Percentiles rank a stretch among this genome's conserved stretches.
phyloP scores from a whole-genome alignment of 176 grass and related monocot species.

The Musa schizocarpa region DNA sequence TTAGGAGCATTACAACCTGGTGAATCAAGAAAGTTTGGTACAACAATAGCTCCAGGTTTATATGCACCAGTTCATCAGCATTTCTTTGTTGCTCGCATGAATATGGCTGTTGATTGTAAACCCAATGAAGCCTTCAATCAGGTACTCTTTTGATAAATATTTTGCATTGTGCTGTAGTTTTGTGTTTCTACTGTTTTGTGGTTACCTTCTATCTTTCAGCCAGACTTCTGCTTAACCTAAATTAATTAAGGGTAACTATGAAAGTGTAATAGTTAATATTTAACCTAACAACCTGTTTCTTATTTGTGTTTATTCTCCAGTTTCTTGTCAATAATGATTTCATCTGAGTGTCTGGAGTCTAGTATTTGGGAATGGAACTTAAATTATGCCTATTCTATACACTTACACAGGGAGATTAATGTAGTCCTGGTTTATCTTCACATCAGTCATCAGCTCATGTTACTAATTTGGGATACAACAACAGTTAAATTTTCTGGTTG shows the following conservation, averaged over 20 bases:
- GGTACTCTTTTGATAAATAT: conserved; percentile 25
- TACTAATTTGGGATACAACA: no score
- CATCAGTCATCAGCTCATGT: no score
- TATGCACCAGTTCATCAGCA: conserved; percentile 99
- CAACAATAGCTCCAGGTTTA: conserved; percentile 92
- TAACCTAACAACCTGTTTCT: no score
- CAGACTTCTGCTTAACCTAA: neutral
- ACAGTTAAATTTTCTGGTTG: no score
- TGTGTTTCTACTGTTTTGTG: neutral
- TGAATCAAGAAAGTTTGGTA: conserved; percentile 93
- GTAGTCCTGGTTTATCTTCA: no score
- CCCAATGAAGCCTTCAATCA: conserved; percentile 91
- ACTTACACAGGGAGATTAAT: no score
- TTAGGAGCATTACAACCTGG: conserved; percentile 95
- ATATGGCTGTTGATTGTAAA: conserved; percentile 97
- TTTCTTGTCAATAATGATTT: no score
- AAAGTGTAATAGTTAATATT: no score
- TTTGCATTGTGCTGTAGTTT: neutral
- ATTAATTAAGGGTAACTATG: neutral
- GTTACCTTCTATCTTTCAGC: neutral
- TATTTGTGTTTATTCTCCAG: no score
- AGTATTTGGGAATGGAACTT: no score
- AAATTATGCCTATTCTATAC: no score
- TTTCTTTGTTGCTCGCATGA: conserved; percentile 99
- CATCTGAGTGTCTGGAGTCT: no score